These are phyloP conservation scores for Colletotrichum scovillei DNA, from an alignment of 2,329 filamentous ascomycete genomes.

Conservation along the genomic window DNA sequence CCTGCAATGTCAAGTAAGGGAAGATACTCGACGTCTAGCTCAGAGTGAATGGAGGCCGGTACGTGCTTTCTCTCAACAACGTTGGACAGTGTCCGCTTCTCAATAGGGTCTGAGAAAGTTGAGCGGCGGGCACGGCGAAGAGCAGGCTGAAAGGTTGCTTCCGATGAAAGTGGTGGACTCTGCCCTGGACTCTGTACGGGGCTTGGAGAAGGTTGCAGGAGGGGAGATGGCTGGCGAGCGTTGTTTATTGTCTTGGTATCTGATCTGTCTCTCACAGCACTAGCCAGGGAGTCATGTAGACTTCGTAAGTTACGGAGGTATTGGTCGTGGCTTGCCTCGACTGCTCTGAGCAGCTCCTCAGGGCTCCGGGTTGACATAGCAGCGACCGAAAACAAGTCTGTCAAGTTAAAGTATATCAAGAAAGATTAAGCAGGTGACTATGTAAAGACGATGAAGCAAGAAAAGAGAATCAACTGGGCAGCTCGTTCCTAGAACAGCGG, in stretches of 20 bases:
- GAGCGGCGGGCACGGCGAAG: constrained; percentile 41
- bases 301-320: constrained; percentile 44
- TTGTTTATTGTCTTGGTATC: constrained; percentile 1
- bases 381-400: not conserved
- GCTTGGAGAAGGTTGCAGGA: constrained; percentile 53
- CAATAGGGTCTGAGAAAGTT: constrained; percentile 40
- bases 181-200: constrained; percentile 24
- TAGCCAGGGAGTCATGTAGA: constrained; percentile 43
- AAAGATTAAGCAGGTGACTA: not conserved
- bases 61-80: constrained; percentile 35
- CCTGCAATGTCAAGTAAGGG: constrained; percentile 29
- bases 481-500: not conserved
- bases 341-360: constrained; percentile 47
- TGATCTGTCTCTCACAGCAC: constrained; percentile 17
- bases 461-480: not conserved
- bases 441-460: not conserved
- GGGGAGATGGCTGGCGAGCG: constrained; percentile 55
- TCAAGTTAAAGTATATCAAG: not conserved
- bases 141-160: constrained; percentile 24
- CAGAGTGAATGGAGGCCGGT: constrained; percentile 36
- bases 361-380: constrained; percentile 39
- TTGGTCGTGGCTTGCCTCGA: constrained; percentile 49
- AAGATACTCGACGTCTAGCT: constrained; percentile 36
- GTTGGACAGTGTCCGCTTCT: constrained; percentile 27
- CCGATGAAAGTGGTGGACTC: constrained; percentile 19